Evolutionary conservation across 2,329 filamentous ascomycete genomes (phyloP), one percentile per base, ranked within the genome.

Genomic region (Ascochyta lentis): DNA sequence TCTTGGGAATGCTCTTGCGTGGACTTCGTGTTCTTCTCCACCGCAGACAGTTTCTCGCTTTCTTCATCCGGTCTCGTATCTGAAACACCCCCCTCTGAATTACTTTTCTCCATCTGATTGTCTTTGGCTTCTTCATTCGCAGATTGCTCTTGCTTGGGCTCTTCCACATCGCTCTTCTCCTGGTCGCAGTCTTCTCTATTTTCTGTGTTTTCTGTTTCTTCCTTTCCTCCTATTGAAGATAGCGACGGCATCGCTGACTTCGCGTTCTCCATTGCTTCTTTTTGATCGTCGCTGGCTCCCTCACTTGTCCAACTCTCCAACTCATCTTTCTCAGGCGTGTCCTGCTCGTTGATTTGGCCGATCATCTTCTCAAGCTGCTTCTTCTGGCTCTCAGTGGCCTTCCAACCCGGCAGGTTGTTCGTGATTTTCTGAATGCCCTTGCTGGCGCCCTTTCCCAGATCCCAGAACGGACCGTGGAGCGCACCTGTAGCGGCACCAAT

Each of bases 361-460:
- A 65, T 41, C 64, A 65, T 65, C 54, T 66, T 64, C 34, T 66
- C 60, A 3, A 66, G 34, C 13, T 61, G 44, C 39, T 56, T 57
- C 39, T 62, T 66, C 22, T 66, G 62, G 35, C 51, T 56, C 6
- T 65, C 60, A 31, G 59, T 66, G 4, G 54, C 64, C 9, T 52
- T 60, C 64, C 62, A 66, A 3, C 58, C 45, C 3, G 59, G 60
- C 8, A 66, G 44, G 1, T 51, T 52, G 12, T 61, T 58, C 0
- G 65, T 56, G 7, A 64, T 45, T 7, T 65, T 65, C 24, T 55
- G 56, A 37, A 66, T 58, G 1, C 62, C 60, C 23, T 66, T 63
- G 10, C 61, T 53, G 6, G 58, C 62, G 29, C 59, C 46, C 40
- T 63, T 59, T 24, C 46, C 50, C 44, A 60, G 54, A 26, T 56